phyloP scores from a whole-genome alignment of 2,329 filamentous ascomycete genomes.

The Ophiobolus disseminans region DNA sequence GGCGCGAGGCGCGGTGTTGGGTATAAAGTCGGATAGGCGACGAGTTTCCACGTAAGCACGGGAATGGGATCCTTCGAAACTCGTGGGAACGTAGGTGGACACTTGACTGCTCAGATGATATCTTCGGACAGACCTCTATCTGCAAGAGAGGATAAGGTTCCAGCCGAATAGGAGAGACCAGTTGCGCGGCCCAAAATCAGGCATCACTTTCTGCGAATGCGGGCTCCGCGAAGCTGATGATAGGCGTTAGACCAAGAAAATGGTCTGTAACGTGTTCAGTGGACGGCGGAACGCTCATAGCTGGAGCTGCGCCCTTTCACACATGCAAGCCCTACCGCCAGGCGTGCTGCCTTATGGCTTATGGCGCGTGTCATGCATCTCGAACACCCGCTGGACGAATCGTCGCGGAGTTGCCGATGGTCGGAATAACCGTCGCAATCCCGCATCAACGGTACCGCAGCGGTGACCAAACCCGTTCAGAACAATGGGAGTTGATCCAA shows the following conservation, averaged over 20 bases:
- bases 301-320: slow-evolving; percentile 19
- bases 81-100: background rate
- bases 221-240: slow-evolving; percentile 6
- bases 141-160: background rate
- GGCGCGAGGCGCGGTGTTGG: background rate
- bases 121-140: no score
- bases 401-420: slow-evolving; percentile 30
- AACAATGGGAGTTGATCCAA: slow-evolving; percentile 14
- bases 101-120: background rate
- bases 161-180: background rate
- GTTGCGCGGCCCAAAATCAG: slow-evolving; percentile 10
- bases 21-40: background rate
- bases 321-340: slow-evolving; percentile 25
- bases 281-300: slow-evolving; percentile 10
- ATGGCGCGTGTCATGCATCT: slow-evolving; percentile 25
- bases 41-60: slow-evolving; percentile 12
- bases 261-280: slow-evolving; percentile 11
- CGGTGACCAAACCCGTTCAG: slow-evolving; percentile 13
- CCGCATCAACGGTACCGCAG: slow-evolving; percentile 3
- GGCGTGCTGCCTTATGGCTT: slow-evolving; percentile 25
- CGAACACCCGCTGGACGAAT: slow-evolving; percentile 35
- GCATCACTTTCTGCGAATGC: slow-evolving; percentile 12
- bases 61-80: background rate
- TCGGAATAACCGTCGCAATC: slow-evolving; percentile 11
- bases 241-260: slow-evolving; percentile 1